A percentile compares a stretch with the other conserved stretches of the same genome.
These are phyloP conservation scores for Penicillium steckii DNA, from an alignment of 495 filamentous ascomycete genomes.

Conservation along the genomic window DNA sequence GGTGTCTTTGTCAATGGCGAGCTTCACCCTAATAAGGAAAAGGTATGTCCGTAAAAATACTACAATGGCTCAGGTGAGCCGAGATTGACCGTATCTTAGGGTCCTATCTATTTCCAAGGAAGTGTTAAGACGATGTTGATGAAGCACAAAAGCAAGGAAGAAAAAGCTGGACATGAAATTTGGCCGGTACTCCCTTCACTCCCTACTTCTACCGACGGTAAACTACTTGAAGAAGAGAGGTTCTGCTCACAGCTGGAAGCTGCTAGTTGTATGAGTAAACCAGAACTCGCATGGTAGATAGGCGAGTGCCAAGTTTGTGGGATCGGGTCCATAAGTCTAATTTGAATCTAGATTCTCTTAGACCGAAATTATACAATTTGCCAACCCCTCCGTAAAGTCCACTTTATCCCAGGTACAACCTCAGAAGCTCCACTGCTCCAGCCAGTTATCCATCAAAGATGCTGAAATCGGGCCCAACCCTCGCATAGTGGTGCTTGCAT, in stretches of 20 bases:
- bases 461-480: slow-evolving; percentile 15
- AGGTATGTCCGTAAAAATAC: slow-evolving; percentile 11
- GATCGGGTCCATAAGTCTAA: too few species aligned
- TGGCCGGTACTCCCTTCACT: slow-evolving; percentile 38
- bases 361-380: background rate
- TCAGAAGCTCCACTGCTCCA: slow-evolving; percentile 25
- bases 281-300: slow-evolving; percentile 26
- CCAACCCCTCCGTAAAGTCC: background rate
- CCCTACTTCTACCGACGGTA: slow-evolving; percentile 9
- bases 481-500: slow-evolving; percentile 26
- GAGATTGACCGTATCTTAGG: background rate
- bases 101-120: slow-evolving; percentile 46
- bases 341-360: too few species aligned
- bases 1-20: slow-evolving; percentile 52
- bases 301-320: too few species aligned
- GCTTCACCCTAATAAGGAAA: slow-evolving; percentile 49
- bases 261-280: slow-evolving; percentile 17
- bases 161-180: slow-evolving; percentile 37
- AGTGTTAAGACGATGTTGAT: slow-evolving; percentile 36
- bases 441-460: slow-evolving; percentile 22
- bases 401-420: background rate
- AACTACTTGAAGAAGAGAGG: slow-evolving; percentile 22
- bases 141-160: slow-evolving; percentile 33
- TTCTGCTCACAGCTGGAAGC: slow-evolving; percentile 30
- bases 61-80: background rate